Evolutionary conservation across 805 yeast species (phyloP).

Genomic region (Pachysolen tannophilus): DNA sequence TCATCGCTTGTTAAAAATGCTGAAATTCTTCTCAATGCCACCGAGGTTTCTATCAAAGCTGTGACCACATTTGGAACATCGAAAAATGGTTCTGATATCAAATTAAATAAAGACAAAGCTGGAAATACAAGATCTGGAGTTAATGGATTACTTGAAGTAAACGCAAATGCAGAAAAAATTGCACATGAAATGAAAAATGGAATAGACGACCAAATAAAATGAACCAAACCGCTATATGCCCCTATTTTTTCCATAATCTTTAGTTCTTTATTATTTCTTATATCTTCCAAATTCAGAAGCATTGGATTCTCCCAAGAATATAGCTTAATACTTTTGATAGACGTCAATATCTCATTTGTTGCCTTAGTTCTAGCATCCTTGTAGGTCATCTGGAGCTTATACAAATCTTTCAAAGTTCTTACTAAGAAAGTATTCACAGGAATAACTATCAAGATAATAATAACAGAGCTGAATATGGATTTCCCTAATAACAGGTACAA

Average conservation of each 20-base stretch:
- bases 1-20: conserved; percentile 32
- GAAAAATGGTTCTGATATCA: conserved; percentile 38
- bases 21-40: conserved; percentile 39
- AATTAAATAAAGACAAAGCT: conserved; percentile 39
- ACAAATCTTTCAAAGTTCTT: conserved; percentile 32
- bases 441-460: conserved; percentile 42
- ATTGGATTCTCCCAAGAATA: conserved; percentile 68
- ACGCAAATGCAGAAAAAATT: conserved; percentile 36
- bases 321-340: conserved; percentile 56
- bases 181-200: conserved; percentile 45
- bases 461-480: conserved; percentile 51
- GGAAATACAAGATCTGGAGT: conserved; percentile 53
- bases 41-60: conserved; percentile 38
- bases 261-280: conserved; percentile 53
- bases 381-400: conserved; percentile 48
- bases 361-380: conserved; percentile 55
- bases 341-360: conserved; percentile 49
- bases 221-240: conserved; percentile 26
- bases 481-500: conserved; percentile 49
- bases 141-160: conserved; percentile 30
- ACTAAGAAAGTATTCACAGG: conserved; percentile 48
- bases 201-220: conserved; percentile 41
- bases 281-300: conserved; percentile 38
- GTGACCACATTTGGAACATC: conserved; percentile 39
- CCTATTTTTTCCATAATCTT: conserved; percentile 32